A percentile compares a stretch with the other conserved stretches of the same genome.
Conservation (phyloP, 2,329 filamentous ascomycete species). For the Neurospora sp. region DNA sequence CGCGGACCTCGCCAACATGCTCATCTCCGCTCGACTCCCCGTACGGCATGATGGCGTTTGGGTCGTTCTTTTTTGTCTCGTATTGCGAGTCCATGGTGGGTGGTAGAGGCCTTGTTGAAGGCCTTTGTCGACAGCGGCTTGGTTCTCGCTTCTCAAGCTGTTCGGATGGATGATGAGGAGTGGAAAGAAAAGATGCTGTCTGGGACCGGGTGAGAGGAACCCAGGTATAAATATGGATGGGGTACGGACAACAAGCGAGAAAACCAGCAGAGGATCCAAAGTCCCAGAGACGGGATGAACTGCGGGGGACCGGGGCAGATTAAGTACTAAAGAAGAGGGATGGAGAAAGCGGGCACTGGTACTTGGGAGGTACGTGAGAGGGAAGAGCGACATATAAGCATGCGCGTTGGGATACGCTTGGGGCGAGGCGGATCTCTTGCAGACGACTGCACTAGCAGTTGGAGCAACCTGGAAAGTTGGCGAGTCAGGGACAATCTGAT, state of each 20-base stretch:
- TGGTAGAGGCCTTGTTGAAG: not conserved
- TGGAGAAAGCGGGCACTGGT: not conserved
- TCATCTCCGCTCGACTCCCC: slow-evolving; percentile 7
- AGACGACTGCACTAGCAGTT: not conserved
- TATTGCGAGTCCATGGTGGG: not conserved
- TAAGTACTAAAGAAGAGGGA: not conserved
- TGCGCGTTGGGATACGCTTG: not conserved
- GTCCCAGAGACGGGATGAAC: not conserved
- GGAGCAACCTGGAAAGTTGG: not conserved
- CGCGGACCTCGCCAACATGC: slow-evolving; percentile 13
- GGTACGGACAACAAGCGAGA: not conserved
- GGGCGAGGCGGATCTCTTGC: not conserved
- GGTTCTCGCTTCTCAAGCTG: not conserved
- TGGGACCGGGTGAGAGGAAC: not conserved
- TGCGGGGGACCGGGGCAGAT: not conserved
- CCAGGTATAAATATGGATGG: not conserved
- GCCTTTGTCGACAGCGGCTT: not conserved
- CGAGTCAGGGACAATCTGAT: not conserved
- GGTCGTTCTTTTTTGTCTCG: slow-evolving; percentile 6
- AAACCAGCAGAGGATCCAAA: not conserved
- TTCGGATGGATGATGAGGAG: not conserved
- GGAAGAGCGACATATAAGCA: not conserved
- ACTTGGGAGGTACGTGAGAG: not conserved
- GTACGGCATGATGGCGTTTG: not conserved
- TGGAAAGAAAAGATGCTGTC: not conserved